Conservation (phyloP, 305 asterid genomes). For the Fraxinus sp. region DNA sequence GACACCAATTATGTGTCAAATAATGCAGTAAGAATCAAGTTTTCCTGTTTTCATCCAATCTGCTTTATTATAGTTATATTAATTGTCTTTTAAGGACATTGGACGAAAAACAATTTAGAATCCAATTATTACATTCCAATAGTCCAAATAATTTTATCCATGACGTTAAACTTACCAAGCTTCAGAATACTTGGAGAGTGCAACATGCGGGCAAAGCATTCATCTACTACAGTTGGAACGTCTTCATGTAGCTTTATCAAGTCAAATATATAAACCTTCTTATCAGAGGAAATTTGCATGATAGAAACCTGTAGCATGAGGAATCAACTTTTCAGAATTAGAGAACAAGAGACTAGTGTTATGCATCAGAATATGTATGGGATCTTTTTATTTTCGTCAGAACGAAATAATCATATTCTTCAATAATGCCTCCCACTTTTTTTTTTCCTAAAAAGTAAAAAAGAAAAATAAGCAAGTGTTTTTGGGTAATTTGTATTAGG, state of each 20-base stretch:
- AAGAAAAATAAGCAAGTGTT: neutral
- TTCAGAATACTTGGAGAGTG: constrained; percentile 79
- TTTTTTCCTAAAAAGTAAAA: too few species aligned
- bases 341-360: neutral
- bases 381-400: neutral
- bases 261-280: constrained; percentile 78
- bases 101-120: neutral
- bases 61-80: neutral
- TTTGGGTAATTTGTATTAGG: neutral
- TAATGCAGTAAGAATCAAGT: neutral
- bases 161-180: constrained; percentile 61
- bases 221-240: constrained; percentile 60
- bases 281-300: constrained; percentile 90
- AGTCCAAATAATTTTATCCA: constrained; percentile 14
- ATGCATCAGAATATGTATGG: neutral
- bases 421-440: neutral
- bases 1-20: too few species aligned
- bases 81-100: constrained; percentile 2
- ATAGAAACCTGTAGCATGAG: constrained; percentile 73
- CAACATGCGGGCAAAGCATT: constrained; percentile 68
- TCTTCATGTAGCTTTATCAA: constrained; percentile 71
- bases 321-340: neutral
- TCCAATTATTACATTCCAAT: constrained; percentile 11
- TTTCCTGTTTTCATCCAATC: neutral
- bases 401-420: neutral